Percentiles rank a stretch among this genome's conserved stretches.
Conservation (phyloP, 2,329 filamentous ascomycete species). For the Huntiella omanensis region DNA sequence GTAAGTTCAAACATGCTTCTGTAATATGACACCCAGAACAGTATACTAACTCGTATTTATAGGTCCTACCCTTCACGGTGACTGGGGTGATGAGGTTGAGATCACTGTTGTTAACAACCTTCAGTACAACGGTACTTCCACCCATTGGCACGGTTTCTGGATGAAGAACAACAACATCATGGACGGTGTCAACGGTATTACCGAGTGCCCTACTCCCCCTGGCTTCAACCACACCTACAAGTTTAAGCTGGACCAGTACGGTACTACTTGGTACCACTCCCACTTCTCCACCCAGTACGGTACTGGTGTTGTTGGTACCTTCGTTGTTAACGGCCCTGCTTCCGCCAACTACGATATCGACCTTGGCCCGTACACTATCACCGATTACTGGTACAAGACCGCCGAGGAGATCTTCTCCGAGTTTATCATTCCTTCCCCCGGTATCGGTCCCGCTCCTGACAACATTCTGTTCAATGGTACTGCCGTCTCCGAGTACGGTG, state of each 20-base stretch:
- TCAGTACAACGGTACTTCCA: constrained; percentile 23
- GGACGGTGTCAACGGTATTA: constrained; percentile 27
- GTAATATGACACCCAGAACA: background rate
- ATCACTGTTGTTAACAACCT: constrained; percentile 50
- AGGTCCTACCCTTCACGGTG: constrained; percentile 12
- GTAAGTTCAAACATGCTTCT: constrained; percentile 5
- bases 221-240: constrained; percentile 19
- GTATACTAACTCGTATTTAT: constrained; percentile 1
- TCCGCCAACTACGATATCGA: constrained; percentile 37
- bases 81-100: constrained; percentile 33
- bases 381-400: constrained; percentile 42
- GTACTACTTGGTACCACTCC: constrained; percentile 25
- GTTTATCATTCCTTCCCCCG: constrained; percentile 12
- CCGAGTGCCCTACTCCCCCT: constrained; percentile 24
- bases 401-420: constrained; percentile 13
- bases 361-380: constrained; percentile 26
- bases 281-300: constrained; percentile 41
- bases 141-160: constrained; percentile 32
- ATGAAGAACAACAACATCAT: constrained; percentile 25
- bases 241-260: constrained; percentile 22
- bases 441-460: constrained; percentile 18
- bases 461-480: constrained; percentile 45
- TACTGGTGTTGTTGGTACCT: constrained; percentile 40
- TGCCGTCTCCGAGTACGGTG: constrained; percentile 11
- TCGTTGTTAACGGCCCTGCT: constrained; percentile 37